These are phyloP conservation scores for Lasiosphaeria ovina DNA, from an alignment of 495 filamentous ascomycete species.

Conservation along the genomic window DNA sequence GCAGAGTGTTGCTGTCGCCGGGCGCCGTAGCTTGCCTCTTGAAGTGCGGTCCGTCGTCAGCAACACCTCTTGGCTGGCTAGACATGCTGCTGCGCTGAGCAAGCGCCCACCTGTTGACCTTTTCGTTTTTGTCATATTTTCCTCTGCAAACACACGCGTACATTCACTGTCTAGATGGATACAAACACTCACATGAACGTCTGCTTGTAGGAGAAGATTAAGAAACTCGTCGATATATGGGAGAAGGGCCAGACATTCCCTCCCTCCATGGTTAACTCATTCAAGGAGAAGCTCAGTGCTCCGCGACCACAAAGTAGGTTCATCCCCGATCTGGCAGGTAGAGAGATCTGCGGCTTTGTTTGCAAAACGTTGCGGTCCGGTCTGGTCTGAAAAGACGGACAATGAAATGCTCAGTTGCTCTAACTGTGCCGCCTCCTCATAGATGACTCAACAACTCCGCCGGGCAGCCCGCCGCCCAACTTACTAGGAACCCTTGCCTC, in stretches of 20 bases:
- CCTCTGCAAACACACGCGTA: slow-evolving; percentile 1
- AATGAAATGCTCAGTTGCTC: slow-evolving; percentile 15
- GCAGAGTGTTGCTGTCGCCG: too few species aligned
- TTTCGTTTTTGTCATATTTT: slow-evolving; percentile 3
- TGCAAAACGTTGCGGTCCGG: too few species aligned
- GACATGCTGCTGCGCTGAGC: too few species aligned
- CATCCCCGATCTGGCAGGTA: slow-evolving; percentile 12
- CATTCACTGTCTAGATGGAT: slow-evolving; percentile 20
- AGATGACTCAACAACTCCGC: slow-evolving; percentile 74
- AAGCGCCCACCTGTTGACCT: too few species aligned
- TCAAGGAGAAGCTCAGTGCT: slow-evolving; percentile 79
- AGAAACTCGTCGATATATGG: slow-evolving; percentile 96
- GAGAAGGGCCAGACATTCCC: slow-evolving; percentile 94
- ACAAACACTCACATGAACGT: slow-evolving; percentile 40
- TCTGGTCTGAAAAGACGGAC: too few species aligned
- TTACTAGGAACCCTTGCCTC: slow-evolving; percentile 25
- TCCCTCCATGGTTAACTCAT: slow-evolving; percentile 70
- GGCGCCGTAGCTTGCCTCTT: too few species aligned
- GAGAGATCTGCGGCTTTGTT: neutral
- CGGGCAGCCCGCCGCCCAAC: slow-evolving; percentile 68
- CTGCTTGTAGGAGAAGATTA: slow-evolving; percentile 83
- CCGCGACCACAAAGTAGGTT: slow-evolving; percentile 64
- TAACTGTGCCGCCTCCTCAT: slow-evolving; percentile 44
- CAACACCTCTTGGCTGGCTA: too few species aligned
- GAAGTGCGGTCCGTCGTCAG: too few species aligned